These are phyloP conservation scores for Orbilia ellipsospora DNA, from an alignment of 2,329 filamentous ascomycete genomes.

Conservation along the genomic window DNA sequence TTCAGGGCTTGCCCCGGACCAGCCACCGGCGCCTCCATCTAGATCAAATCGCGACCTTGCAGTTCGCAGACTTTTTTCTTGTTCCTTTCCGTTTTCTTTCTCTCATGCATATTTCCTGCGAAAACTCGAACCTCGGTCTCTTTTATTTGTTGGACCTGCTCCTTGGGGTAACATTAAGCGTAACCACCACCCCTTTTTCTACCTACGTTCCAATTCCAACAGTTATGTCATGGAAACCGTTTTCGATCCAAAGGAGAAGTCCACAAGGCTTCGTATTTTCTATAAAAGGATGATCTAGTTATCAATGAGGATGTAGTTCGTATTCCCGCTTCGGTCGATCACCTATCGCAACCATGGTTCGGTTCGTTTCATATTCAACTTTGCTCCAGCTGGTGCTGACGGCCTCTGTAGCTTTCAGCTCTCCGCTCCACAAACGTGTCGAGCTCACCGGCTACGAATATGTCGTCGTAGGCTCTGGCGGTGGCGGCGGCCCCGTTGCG, in stretches of 20 bases:
- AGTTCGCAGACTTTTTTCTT: background rate
- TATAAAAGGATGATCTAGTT: conserved; percentile 9
- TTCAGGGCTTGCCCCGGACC: background rate
- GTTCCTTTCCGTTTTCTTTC: background rate
- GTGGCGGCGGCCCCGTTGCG: conserved; percentile 71
- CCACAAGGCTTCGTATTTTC: background rate
- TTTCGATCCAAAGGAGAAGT: background rate
- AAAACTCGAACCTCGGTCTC: background rate
- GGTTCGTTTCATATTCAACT: conserved; percentile 10
- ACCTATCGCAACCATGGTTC: conserved; percentile 1
- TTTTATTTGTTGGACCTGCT: background rate
- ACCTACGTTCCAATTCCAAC: no score
- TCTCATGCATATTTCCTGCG: background rate
- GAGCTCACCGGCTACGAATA: conserved; percentile 69
- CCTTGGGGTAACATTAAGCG: no score
- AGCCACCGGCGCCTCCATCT: background rate
- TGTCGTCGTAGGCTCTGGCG: conserved; percentile 71
- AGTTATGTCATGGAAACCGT: background rate
- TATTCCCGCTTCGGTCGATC: background rate
- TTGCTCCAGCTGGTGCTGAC: conserved; percentile 37
- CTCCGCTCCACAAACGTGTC: conserved; percentile 35
- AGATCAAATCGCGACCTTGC: background rate
- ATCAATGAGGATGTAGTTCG: background rate
- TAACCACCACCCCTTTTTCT: no score
- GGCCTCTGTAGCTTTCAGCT: conserved; percentile 10